Conservation (phyloP, 2,329 filamentous ascomycete genomes). For the Talaromyces funiculosus region DNA sequence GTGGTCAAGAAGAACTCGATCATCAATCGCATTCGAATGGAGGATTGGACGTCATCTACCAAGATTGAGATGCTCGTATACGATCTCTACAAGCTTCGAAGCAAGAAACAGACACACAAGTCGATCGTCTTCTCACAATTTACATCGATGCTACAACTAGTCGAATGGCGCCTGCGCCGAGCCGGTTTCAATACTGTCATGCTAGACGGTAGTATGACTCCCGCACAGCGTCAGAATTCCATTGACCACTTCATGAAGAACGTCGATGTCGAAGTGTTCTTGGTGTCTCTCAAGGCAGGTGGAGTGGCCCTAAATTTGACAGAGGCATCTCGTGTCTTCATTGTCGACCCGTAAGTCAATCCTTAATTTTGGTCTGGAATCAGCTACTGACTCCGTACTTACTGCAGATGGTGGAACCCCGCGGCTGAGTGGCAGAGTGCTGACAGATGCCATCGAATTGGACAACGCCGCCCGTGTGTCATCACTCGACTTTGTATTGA, state of each 20-base stretch:
- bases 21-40: conserved; percentile 98
- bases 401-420: conserved; percentile 90
- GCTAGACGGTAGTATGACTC: conserved; percentile 96
- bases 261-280: conserved; percentile 86
- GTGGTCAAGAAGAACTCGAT: conserved; percentile 92
- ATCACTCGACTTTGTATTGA: conserved; percentile 95
- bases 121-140: conserved; percentile 98
- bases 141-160: conserved; percentile 92
- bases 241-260: conserved; percentile 98
- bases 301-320: conserved; percentile 94
- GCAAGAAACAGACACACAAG: conserved; percentile 88
- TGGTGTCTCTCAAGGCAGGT: conserved; percentile 92
- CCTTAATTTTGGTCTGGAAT: background rate
- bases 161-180: conserved; percentile 91
- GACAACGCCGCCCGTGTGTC: conserved; percentile 85
- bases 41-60: conserved; percentile 95
- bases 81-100: conserved; percentile 84
- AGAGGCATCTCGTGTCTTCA: conserved; percentile 90
- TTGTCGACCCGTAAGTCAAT: conserved; percentile 78
- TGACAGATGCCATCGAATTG: conserved; percentile 89
- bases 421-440: conserved; percentile 99
- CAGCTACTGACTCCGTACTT: background rate
- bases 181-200: conserved; percentile 98
- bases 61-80: conserved; percentile 97
- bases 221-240: conserved; percentile 82